phyloP scores from a whole-genome alignment of 2,329 filamentous ascomycete genomes.

The Pyrenochaeta sp. region DNA sequence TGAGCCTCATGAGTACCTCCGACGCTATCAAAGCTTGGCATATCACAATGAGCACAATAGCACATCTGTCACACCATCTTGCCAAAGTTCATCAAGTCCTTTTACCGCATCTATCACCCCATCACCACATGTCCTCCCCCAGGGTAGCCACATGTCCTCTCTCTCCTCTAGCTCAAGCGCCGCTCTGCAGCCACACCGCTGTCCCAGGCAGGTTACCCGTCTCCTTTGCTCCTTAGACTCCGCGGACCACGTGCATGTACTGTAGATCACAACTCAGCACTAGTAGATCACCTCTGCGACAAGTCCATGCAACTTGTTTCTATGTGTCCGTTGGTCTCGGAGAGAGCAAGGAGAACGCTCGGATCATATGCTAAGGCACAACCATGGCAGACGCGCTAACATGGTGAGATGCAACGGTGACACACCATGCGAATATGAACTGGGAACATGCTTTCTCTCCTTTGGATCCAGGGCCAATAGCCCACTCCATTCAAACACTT shows the following conservation, averaged over 20 bases:
- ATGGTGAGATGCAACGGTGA: neutral
- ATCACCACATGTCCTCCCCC: neutral
- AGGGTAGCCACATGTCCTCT: neutral
- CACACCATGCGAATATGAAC: too few relatives aligned
- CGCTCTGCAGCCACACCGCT: slow-evolving; percentile 11
- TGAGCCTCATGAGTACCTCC: neutral
- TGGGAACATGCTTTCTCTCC: neutral
- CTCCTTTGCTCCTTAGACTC: slow-evolving; percentile 15
- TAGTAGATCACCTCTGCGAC: slow-evolving; percentile 13
- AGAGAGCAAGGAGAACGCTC: neutral
- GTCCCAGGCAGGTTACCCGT: slow-evolving; percentile 16
- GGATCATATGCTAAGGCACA: neutral
- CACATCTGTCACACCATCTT: neutral
- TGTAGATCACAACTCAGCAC: slow-evolving; percentile 16
- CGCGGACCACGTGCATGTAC: slow-evolving; percentile 13
- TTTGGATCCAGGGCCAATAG: neutral
- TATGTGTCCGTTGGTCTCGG: neutral
- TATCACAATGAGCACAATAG: neutral
- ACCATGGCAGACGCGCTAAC: neutral
- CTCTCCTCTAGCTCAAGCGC: slow-evolving; percentile 20
- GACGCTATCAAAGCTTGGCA: neutral
- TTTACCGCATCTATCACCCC: slow-evolving; percentile 1
- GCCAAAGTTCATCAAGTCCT: slow-evolving; percentile 2
- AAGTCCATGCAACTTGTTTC: neutral
- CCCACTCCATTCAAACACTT: neutral